Conservation (phyloP, 371 early-diverging fungal species). For the Vairimorpha necatrix region DNA sequence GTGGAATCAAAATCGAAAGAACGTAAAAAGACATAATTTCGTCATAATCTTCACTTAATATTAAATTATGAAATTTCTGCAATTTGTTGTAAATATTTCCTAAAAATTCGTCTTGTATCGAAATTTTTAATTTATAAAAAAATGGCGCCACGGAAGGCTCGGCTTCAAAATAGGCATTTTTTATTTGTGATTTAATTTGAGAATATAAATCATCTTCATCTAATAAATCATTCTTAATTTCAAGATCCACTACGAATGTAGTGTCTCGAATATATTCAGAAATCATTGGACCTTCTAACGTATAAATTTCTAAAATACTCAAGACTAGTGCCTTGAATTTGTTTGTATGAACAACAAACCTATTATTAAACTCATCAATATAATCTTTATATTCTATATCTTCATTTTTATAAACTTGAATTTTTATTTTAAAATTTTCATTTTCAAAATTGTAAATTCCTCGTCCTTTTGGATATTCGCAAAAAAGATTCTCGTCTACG, state of each 20-base stretch:
- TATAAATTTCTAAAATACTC: conserved; percentile 50
- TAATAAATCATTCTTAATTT: not conserved
- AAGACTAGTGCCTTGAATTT: not conserved
- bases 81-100: conserved; percentile 48
- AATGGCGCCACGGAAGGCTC: conserved; percentile 37
- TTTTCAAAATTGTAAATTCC: not conserved
- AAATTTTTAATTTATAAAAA: conserved; percentile 41
- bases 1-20: conserved; percentile 41
- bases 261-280: conserved; percentile 34
- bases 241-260: conserved; percentile 15
- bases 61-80: conserved; percentile 25
- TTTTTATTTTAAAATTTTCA: conserved; percentile 21
- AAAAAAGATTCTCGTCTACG: conserved; percentile 32
- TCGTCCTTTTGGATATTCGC: conserved; percentile 28
- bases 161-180: conserved; percentile 17
- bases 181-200: conserved; percentile 31
- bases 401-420: conserved; percentile 4
- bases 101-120: conserved; percentile 39
- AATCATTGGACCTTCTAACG: conserved; percentile 45
- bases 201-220: conserved; percentile 5
- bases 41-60: conserved; percentile 49
- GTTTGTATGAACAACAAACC: conserved; percentile 21
- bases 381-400: not conserved
- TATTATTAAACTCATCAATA: conserved; percentile 20
- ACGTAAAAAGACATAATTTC: conserved; percentile 47